Evolutionary conservation across 306 rosid genomes (phyloP).

Genomic region (Castanopsis chinensis): DNA sequence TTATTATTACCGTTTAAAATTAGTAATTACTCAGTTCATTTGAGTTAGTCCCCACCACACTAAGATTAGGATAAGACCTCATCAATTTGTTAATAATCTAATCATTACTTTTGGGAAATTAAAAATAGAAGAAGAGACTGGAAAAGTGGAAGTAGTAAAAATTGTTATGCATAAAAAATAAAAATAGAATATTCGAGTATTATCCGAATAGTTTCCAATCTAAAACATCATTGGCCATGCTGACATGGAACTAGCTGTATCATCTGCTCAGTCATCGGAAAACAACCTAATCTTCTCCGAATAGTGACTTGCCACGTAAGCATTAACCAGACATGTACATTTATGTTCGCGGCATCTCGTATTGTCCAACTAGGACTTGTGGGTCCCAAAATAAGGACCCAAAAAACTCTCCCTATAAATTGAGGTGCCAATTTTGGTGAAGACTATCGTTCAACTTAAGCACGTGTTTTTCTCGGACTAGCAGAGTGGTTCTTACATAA

Average conservation of each 20-base stretch:
- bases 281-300: not conserved
- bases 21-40: not conserved
- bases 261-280: not conserved
- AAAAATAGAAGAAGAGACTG: too few relatives aligned
- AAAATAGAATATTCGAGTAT: constrained; percentile 2
- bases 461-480: not conserved
- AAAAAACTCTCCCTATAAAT: not conserved
- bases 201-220: not conserved
- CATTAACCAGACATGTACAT: too few relatives aligned
- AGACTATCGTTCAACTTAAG: not conserved
- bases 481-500: not conserved
- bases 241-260: constrained; percentile 31
- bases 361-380: not conserved
- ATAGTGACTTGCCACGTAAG: not conserved
- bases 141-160: not conserved
- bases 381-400: not conserved
- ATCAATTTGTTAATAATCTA: not conserved
- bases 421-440: not conserved
- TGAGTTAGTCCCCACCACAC: constrained; percentile 5
- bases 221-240: not conserved
- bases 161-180: not conserved
- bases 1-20: too few relatives aligned
- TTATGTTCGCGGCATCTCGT: not conserved
- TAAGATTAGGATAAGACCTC: constrained; percentile 8
- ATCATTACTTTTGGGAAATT: not conserved